Base-by-base conservation (phyloP, 129 eudicot species). In the Tanacetum coccineum region DNA sequence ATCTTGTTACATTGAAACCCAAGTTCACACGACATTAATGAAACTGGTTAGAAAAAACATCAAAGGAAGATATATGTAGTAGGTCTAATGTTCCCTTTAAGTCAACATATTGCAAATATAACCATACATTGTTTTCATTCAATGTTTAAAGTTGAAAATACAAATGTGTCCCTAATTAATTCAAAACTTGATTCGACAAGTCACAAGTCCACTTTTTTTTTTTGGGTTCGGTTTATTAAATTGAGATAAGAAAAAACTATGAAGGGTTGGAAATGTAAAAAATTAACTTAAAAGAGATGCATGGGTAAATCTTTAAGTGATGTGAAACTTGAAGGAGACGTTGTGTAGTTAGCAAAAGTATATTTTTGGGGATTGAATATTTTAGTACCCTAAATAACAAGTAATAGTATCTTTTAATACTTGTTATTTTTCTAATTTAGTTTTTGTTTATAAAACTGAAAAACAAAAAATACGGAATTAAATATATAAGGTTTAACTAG, bases 61-160 rank as follows among this genome's bases (percentile, higher is more conserved):
- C 25, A 22, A 22, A 22, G 25, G 25, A 32, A 25, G 13, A 36
- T 36, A 47, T 18, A 60, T 46, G 44, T 44, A 15, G 65, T 66
- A 45, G 80, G 74, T 78, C 32, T 59, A 62, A 49, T 74, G 83
- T 81, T 71, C 77, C 80, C 87, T 61, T 54, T 36, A 9, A 77
- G 59, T 83, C 75, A 75, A 66, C 74, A 73, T 64, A 44, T 39
- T 19, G 14, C 4, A 65, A 65, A 56, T 40, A 21, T 47, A 10
- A 46, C 9, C 3, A 22, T 50, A 15, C 21, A n/a, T 39, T 57
- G 17, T 53, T 22, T 68, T 32, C 62, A 57, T 62, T 60, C 42
- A 65, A 62, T 51, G 22, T 17, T 72, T 59, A 13, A 49, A 68
- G 64, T 20, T 68, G 52, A 74, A 56, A 74, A 59, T 30, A 51